Base-by-base conservation (phyloP, 805 yeast genomes). In the Saccharomycopsis malanga region DNA sequence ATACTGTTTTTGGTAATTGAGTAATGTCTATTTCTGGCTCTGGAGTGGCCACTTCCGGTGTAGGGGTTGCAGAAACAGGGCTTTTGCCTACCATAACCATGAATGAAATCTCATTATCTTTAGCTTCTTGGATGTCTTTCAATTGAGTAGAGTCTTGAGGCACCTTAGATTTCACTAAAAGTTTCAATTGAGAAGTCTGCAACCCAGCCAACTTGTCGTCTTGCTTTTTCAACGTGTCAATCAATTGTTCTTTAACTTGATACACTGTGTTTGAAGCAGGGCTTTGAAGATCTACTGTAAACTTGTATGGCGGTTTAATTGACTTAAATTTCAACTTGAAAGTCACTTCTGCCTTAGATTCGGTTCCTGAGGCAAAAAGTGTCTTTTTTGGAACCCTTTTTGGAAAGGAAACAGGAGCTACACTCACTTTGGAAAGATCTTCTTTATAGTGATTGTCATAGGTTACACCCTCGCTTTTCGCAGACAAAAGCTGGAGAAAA, bases 81-180 rank as follows among this genome's bases (percentile, higher is more conserved):
- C 45, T 40, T 18, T 43, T 43, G n/a, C 35, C 32, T 7, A 49
- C 46, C 37, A 51, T 45, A 12, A 51, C 54, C 23, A 39, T 45
- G 23, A 51, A 21, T 4, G 49, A 20, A 4, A 48, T 15, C 4
- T 21, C 42, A 22, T 23, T 35, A 18, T 45, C 34, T 12, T 42
- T 42, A 2, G 23, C 40, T n/a, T n/a, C 34, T 3, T 42, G 43
- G 10, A 51, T 4, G 37, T 42, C 44, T 21, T 29, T 32, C 29
- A 51, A 45, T 38, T 38, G 40, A 4, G 37, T 20, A 9, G 50
- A 42, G 37, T 51, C 54, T 20, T 41, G 34, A 4, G 49, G 44
- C 12, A 51, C 54, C 34, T 51, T 51, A n/a, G 52, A 48, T 27
- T 48, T 51, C 7, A 48, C 34, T 42, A 51, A 39, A 10, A 51